Percentiles rank a stretch among this genome's conserved stretches.
Conservation (phyloP, 805 yeast species). For the Saturnispora mendoncae region DNA sequence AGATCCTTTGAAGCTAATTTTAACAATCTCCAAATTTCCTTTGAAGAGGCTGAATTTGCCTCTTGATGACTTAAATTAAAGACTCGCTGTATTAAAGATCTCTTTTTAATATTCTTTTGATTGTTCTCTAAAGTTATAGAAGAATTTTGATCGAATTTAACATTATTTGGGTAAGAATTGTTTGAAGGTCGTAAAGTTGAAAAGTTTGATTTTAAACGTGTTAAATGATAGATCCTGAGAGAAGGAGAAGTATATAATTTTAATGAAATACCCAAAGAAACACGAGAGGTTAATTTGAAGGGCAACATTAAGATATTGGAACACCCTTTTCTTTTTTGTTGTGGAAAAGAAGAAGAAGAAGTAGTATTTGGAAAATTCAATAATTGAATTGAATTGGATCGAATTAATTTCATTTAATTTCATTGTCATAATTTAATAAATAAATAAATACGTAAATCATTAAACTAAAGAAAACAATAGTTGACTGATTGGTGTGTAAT, state of each 20-base stretch:
- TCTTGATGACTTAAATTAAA: constrained; percentile 27
- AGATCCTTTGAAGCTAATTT: constrained; percentile 38
- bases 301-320: no score
- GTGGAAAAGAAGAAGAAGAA: no score
- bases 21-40: constrained; percentile 33
- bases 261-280: no score
- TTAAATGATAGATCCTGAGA: neutral
- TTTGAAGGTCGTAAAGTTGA: neutral
- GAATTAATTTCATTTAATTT: no score
- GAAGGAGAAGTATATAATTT: neutral
- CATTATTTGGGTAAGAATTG: neutral
- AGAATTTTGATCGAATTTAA: neutral
- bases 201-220: neutral
- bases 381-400: no score
- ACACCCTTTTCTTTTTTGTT: no score
- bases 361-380: neutral
- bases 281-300: no score
- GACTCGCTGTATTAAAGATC: constrained; percentile 15
- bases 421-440: neutral
- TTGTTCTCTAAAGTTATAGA: neutral
- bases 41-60: constrained; percentile 27
- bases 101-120: neutral
- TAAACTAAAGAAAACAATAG: no score
- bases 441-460: no score
- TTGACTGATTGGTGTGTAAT: neutral